phyloP scores from a whole-genome alignment of 257 asterid genomes.

The Nicotiana attenuata region DNA sequence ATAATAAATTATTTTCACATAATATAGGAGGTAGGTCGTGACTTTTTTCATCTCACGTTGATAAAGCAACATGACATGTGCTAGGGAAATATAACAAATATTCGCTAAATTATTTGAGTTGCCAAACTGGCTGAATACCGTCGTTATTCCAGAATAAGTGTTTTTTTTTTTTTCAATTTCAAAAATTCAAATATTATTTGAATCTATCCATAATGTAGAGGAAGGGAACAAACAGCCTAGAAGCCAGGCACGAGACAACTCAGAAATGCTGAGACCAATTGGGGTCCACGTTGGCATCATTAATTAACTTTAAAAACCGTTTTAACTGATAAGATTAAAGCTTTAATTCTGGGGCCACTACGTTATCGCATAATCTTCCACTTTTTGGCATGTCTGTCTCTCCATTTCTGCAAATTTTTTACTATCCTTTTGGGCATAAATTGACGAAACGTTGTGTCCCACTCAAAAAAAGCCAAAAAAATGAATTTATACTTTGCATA shows the following conservation, averaged over 20 bases:
- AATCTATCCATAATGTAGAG: not conserved
- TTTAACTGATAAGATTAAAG: slow-evolving; percentile 3
- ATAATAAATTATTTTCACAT: too few relatives aligned
- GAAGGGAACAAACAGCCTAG: not conserved
- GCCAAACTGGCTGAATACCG: too few relatives aligned
- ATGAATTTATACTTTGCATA: not conserved
- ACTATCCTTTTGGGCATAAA: not conserved
- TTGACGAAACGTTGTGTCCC: not conserved
- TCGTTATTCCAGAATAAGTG: not conserved
- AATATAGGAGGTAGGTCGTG: too few relatives aligned
- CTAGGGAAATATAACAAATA: too few relatives aligned
- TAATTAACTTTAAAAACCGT: slow-evolving; percentile 19
- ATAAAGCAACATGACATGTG: too few relatives aligned
- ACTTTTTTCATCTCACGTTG: too few relatives aligned
- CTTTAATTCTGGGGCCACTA: not conserved
- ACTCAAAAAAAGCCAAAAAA: not conserved
- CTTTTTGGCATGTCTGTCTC: slow-evolving; percentile 34
- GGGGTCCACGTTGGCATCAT: slow-evolving; percentile 37
- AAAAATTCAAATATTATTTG: slow-evolving; percentile 14
- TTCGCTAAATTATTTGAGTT: too few relatives aligned
- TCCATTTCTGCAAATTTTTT: not conserved
- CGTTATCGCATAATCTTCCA: not conserved
- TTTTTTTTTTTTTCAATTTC: not conserved
- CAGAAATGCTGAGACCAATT: slow-evolving; percentile 13
- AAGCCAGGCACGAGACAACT: slow-evolving; percentile 26